Evolutionary conservation across 2,329 filamentous ascomycete species (phyloP).

Genomic region (Pestalotiopsis sp.): DNA sequence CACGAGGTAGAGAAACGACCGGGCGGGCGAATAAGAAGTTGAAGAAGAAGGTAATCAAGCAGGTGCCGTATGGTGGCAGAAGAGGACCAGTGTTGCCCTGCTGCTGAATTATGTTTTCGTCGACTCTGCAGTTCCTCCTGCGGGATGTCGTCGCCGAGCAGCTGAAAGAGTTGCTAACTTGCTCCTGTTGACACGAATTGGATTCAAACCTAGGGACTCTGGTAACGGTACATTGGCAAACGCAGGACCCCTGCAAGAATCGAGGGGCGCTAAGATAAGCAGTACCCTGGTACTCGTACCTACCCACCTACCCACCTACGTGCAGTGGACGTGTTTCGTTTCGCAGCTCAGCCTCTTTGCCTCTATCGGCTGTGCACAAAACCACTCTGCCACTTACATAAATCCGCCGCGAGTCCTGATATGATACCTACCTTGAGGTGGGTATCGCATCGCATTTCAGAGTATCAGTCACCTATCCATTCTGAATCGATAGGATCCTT

Average conservation of each 20-base stretch:
- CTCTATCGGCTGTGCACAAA: background rate
- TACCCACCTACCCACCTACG: background rate
- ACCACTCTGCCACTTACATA: background rate
- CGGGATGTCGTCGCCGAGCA: background rate
- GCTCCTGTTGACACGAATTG: constrained; percentile 9
- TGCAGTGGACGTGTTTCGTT: background rate
- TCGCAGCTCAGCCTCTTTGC: background rate
- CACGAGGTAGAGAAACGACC: background rate
- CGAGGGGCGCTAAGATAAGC: background rate
- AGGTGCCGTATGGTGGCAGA: background rate
- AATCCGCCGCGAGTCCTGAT: background rate
- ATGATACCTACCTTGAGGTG: no score
- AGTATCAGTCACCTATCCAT: no score
- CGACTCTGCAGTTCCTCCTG: background rate
- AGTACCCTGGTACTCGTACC: background rate
- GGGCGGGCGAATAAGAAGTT: background rate
- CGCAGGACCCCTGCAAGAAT: background rate
- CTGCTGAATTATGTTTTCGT: background rate
- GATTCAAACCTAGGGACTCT: background rate
- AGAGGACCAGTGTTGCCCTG: background rate
- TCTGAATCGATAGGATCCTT: background rate
- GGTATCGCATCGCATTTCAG: no score
- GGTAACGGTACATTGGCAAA: background rate
- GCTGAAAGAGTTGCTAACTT: background rate
- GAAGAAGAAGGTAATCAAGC: background rate